Base-by-base conservation (phyloP, 495 filamentous ascomycete species). In the Neurospora sp. region DNA sequence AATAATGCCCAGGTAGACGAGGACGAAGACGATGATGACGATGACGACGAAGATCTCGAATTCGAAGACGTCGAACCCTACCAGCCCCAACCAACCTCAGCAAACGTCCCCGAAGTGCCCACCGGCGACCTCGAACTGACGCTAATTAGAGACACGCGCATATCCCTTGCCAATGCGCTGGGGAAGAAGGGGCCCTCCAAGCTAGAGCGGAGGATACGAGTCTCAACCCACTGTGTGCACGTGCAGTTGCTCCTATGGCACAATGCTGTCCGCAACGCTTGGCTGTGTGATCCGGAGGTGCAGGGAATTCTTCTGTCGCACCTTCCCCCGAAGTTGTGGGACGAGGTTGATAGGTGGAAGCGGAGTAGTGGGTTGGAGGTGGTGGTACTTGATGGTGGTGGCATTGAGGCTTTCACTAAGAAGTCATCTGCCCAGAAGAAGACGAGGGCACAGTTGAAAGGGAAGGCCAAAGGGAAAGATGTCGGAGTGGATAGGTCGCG, bases 201-300 rank as follows among this genome's bases (percentile, higher is more conserved):
- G 81, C 89, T 91, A 10, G 91, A 98, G 77, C 88, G 93, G 73
- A 87, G 87, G 73, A 93, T 95, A 48, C 86, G 96, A 41, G 85
- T 90, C 9, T 82, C 88, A 44, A 93, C 93, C 9, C 96, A 99
- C 79, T 91, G 92, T 75, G 86, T 96, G 77, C 96, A 99, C 82
- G 95, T 99, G 5, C 92, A 95, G 78, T 88, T 90, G 73, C 82
- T 99, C 66, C 87, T 99, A 61, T 96, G 90, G 81, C 94, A 98
- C 76, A 98, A 98, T 79, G 86, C 91, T 0, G 78, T 97, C 22
- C 90, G 96, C 35, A 99, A 98, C 80, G 78, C 88, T 9, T 99
- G 96, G 95, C 79, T 90, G 35, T 94, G 92, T 74, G 94, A 98
- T 77, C 76, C 86, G 31, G 88, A 93, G 70, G 83, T 94, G 9